phyloP scores from a whole-genome alignment of 2,329 filamentous ascomycete species.

The Aspergillus sp. region DNA sequence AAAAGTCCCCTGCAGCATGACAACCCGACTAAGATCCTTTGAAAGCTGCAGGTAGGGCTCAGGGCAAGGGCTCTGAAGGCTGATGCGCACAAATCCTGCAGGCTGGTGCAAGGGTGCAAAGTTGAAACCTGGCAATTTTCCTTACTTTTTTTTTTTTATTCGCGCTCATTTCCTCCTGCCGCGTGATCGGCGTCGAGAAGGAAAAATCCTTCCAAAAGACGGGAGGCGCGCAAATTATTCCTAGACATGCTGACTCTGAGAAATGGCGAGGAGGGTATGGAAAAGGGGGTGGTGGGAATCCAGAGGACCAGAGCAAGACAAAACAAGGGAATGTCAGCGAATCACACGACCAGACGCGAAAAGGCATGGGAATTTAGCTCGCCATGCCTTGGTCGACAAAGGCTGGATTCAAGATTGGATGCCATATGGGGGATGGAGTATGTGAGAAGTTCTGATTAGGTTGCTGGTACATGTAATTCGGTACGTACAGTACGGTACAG shows the following conservation, averaged over 20 bases:
- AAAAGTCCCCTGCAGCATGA: conserved; percentile 10
- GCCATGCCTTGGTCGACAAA: not conserved
- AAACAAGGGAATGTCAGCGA: not conserved
- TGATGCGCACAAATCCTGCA: conserved; percentile 15
- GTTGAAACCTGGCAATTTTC: not conserved
- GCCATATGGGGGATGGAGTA: not conserved
- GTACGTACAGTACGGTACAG: conserved; percentile 23
- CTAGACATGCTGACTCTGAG: not conserved
- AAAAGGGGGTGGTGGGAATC: not conserved
- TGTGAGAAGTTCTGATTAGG: not conserved
- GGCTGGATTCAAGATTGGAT: not conserved
- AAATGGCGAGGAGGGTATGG: not conserved
- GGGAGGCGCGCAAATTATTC: not conserved
- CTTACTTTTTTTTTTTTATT: conserved; percentile 1
- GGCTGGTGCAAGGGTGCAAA: not conserved
- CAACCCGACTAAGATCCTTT: not conserved
- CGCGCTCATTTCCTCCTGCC: conserved; percentile 10
- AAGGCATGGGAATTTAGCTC: not conserved
- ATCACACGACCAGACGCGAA: conserved; percentile 4
- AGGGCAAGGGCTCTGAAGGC: conserved; percentile 19
- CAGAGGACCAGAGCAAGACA: not conserved
- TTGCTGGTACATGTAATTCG: conserved; percentile 3
- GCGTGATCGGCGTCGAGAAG: conserved; percentile 23
- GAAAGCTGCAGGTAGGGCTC: conserved; percentile 16
- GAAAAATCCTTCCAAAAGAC: conserved; percentile 2